phyloP scores from a whole-genome alignment of 768 basidiomycete genomes.

The Mycena filopes region DNA sequence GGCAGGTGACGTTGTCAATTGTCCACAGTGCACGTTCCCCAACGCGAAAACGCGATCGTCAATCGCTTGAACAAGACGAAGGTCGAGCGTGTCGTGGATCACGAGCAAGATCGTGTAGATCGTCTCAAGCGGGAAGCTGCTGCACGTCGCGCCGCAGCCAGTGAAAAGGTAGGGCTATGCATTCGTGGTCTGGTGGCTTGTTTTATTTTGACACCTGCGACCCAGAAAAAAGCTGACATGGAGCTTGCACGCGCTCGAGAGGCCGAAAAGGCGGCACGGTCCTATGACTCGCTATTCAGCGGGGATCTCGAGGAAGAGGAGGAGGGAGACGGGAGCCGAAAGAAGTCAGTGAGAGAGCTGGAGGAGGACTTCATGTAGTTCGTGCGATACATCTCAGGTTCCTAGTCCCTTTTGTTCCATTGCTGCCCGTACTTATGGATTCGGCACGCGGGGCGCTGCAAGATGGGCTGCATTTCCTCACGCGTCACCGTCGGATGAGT shows the following conservation, averaged over 20 bases:
- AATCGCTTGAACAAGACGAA: slow-evolving; percentile 97
- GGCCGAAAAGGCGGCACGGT: slow-evolving; percentile 88
- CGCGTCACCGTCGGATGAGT: neutral
- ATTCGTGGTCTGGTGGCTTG: neutral
- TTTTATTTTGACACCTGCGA: neutral
- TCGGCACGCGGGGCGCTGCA: neutral
- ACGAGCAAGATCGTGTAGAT: slow-evolving; percentile 88
- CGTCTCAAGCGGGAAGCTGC: slow-evolving; percentile 83
- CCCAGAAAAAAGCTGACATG: slow-evolving; percentile 81
- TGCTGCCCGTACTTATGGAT: neutral
- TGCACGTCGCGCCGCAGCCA: slow-evolving; percentile 67
- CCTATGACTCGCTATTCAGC: slow-evolving; percentile 84
- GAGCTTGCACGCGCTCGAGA: slow-evolving; percentile 81
- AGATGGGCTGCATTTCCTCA: neutral
- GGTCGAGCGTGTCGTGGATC: slow-evolving; percentile 83
- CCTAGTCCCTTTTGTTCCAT: slow-evolving; percentile 4
- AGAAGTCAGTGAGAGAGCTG: slow-evolving; percentile 76
- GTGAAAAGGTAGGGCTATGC: slow-evolving; percentile 66
- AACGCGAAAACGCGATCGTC: slow-evolving; percentile 89
- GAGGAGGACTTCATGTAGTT: slow-evolving; percentile 91
- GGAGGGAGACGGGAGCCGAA: slow-evolving; percentile 55
- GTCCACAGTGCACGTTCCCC: slow-evolving; percentile 80
- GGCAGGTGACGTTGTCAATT: too few relatives aligned
- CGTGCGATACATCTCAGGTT: neutral
- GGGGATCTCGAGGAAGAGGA: slow-evolving; percentile 71